Evolutionary conservation across 768 basidiomycete genomes (phyloP), one percentile per base, ranked within the genome.

Genomic region (Clathrus columnatus): DNA sequence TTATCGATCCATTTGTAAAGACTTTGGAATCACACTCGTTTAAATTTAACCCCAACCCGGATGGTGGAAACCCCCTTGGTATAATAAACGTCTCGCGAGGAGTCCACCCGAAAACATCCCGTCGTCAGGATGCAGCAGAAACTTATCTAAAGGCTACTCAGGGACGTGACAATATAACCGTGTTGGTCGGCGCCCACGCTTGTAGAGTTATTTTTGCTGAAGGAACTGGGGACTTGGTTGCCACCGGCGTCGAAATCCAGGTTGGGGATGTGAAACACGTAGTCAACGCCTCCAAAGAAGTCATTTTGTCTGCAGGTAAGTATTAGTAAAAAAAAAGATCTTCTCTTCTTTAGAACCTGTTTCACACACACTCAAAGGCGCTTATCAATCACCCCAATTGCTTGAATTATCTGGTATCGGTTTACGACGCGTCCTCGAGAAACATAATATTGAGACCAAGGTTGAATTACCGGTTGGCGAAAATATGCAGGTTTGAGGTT

Each of bases 401-500:
- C 73, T 83, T 2, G 78, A 83, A 61, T 66, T 83, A 2, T 85
- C 83, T 0, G 86, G 89, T 5, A 83, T 93, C 52, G 89, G 89
- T 2, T 72, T 76, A 0, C 60, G 64, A 2, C 63, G 67, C 0
- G 60, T 84, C 42, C 69, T 89, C 41, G 62, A 74, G 36, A 68
- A 67, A 32, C 68, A 76, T 51, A 72, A 71, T 10, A 75, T 91
- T 29, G 61, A 68, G 6, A 70, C 73, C 56, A 51, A 80, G 26
- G 73, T 85, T 14, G 80, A 87, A 51, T 76, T 90, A 11, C 85
- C 86, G 1, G 88, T 93, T 0, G 88, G 89, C 10, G 83, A 85
- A 63, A 79, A 87, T 59, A 59, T 75, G 49, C 76, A 77, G 61
- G 75, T 36, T 8, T 36, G 36, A 36, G 36, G 11, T 5, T 36